Conservation (phyloP, 768 basidiomycete species). For the Amanita jacksonii region DNA sequence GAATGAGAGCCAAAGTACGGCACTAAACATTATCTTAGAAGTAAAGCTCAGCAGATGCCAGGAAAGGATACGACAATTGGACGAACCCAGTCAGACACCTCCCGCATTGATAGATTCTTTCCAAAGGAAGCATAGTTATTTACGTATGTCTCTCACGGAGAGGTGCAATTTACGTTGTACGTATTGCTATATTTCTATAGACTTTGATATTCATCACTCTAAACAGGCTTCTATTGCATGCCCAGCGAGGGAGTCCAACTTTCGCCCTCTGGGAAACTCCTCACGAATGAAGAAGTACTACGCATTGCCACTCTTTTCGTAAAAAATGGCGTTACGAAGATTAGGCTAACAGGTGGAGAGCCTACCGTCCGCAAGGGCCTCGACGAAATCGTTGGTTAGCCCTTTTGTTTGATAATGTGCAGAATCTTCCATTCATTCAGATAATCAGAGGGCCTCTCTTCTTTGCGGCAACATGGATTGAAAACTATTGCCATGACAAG, state of each 20-base stretch:
- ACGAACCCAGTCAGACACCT: slow-evolving; percentile 37
- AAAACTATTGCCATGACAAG: slow-evolving; percentile 78
- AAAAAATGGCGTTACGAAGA: slow-evolving; percentile 74
- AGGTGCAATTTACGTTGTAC: slow-evolving; percentile 80
- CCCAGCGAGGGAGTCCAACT: slow-evolving; percentile 71
- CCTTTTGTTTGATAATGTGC: not conserved
- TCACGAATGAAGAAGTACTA: slow-evolving; percentile 69
- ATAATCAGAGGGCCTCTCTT: slow-evolving; percentile 50
- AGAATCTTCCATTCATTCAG: not conserved
- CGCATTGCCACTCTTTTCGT: slow-evolving; percentile 74
- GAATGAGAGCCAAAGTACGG: not conserved
- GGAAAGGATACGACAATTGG: slow-evolving; percentile 49
- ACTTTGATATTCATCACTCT: slow-evolving; percentile 2
- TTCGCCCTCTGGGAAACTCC: slow-evolving; percentile 56
- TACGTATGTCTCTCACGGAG: slow-evolving; percentile 84
- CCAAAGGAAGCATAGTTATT: slow-evolving; percentile 66
- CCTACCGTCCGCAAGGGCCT: slow-evolving; percentile 77
- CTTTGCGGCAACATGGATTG: slow-evolving; percentile 51
- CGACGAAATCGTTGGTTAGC: slow-evolving; percentile 54
- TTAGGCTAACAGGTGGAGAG: slow-evolving; percentile 82
- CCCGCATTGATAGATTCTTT: slow-evolving; percentile 58
- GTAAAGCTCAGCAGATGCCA: slow-evolving; percentile 15
- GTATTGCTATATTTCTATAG: slow-evolving; percentile 9
- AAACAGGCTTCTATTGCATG: slow-evolving; percentile 86
- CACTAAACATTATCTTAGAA: not conserved